A percentile compares a stretch with the other conserved stretches of the same genome.
Evolutionary conservation across 2,329 filamentous ascomycete genomes (phyloP).

Genomic region (Mycosphaerella sp.): DNA sequence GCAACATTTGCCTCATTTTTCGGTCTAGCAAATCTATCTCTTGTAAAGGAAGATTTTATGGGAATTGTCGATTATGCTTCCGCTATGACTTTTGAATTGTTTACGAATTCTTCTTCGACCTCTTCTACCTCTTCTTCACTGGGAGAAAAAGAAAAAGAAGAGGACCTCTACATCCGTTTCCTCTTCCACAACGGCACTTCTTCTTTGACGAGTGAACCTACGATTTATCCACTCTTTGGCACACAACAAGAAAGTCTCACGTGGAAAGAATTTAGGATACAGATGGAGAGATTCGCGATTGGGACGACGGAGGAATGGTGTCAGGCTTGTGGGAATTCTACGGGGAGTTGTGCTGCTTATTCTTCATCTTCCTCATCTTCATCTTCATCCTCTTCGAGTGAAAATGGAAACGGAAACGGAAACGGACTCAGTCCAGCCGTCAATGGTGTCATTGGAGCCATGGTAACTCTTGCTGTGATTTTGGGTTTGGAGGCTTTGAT

Average conservation of each 20-base stretch:
- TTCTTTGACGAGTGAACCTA: slow-evolving; percentile 35
- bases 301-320: slow-evolving; percentile 65
- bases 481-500: slow-evolving; percentile 50
- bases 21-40: slow-evolving; percentile 48
- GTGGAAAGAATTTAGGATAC: slow-evolving; percentile 61
- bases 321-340: slow-evolving; percentile 63
- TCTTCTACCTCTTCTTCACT: slow-evolving; percentile 10
- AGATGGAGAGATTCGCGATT: slow-evolving; percentile 62
- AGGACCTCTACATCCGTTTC: slow-evolving; percentile 55
- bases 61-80: slow-evolving; percentile 80
- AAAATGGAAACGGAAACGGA: slow-evolving; percentile 26
- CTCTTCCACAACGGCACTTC: slow-evolving; percentile 56
- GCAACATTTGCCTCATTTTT: slow-evolving; percentile 57
- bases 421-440: slow-evolving; percentile 59
- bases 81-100: slow-evolving; percentile 70
- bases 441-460: slow-evolving; percentile 73
- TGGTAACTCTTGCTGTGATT: slow-evolving; percentile 61
- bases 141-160: slow-evolving; percentile 11
- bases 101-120: slow-evolving; percentile 44
- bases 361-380: not conserved
- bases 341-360: slow-evolving; percentile 56
- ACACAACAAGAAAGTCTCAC: slow-evolving; percentile 50
- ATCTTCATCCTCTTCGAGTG: not conserved
- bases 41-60: slow-evolving; percentile 56
- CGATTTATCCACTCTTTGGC: slow-evolving; percentile 57